phyloP scores from a whole-genome alignment of 208 protist genomes.

The Crithidia bombi region DNA sequence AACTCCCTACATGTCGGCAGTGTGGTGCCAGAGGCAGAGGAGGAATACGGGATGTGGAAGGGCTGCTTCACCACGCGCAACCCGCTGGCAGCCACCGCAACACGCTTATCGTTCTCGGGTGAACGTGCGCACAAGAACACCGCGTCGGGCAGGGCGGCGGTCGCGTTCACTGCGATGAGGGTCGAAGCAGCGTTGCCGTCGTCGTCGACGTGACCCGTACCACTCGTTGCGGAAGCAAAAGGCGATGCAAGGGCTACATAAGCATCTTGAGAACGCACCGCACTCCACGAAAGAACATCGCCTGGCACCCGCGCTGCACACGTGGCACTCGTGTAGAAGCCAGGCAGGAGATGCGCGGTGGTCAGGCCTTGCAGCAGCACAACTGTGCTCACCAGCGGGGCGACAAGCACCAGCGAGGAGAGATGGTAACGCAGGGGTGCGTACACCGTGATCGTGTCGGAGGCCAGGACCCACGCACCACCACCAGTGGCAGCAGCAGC shows the following conservation, averaged over 20 bases:
- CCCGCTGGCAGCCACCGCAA: constrained; percentile 4
- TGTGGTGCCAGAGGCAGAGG: not conserved
- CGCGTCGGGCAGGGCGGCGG: not conserved
- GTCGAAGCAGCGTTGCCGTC: not conserved
- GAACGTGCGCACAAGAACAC: constrained; percentile 30
- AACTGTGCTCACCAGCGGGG: constrained; percentile 22
- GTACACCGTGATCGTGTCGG: constrained; percentile 12
- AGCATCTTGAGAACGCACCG: not conserved
- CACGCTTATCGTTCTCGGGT: constrained; percentile 17
- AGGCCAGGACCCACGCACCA: constrained; percentile 14
- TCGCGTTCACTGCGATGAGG: constrained; percentile 6
- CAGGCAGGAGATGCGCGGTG: constrained; percentile 17
- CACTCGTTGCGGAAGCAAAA: not conserved
- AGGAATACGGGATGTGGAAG: constrained; percentile 12
- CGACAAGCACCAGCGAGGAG: constrained; percentile 20
- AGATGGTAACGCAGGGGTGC: constrained; percentile 27
- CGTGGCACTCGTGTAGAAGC: constrained; percentile 23
- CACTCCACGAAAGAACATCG: not conserved
- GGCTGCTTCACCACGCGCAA: constrained; percentile 16
- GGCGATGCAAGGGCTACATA: too few species aligned
- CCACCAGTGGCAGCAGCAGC: not conserved
- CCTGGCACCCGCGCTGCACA: not conserved
- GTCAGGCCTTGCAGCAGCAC: constrained; percentile 23
- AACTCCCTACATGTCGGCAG: constrained; percentile 21
- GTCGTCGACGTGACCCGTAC: not conserved